Conservation (phyloP, 1,284 basidiomycete genomes). For the Mycosarcoma mackinlayi region DNA sequence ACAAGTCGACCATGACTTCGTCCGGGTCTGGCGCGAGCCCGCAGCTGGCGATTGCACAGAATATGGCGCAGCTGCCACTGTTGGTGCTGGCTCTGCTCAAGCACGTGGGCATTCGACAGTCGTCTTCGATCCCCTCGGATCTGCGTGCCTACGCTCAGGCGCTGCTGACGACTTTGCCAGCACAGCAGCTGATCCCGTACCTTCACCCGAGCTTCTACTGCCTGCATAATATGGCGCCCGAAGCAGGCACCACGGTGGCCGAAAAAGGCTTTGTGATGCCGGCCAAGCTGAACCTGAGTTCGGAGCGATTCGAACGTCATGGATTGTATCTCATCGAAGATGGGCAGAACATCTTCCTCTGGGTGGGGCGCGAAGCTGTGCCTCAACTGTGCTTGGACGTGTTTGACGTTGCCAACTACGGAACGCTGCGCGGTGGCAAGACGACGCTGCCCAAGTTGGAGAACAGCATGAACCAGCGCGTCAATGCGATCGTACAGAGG, state of each 20-base stretch:
- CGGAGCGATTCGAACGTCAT: constrained; percentile 91
- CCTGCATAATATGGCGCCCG: constrained; percentile 93
- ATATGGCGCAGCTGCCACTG: constrained; percentile 92
- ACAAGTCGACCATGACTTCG: constrained; percentile 96
- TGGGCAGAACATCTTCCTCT: constrained; percentile 96
- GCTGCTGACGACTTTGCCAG: constrained; percentile 88
- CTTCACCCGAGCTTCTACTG: constrained; percentile 95
- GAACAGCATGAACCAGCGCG: constrained; percentile 90
- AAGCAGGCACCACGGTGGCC: constrained; percentile 72
- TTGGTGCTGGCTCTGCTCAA: constrained; percentile 89
- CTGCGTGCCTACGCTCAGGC: constrained; percentile 94
- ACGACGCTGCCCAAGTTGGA: constrained; percentile 87
- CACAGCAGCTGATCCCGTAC: constrained; percentile 90
- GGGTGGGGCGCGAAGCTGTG: constrained; percentile 95
- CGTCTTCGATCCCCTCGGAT: constrained; percentile 94
- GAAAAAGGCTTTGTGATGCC: constrained; percentile 76
- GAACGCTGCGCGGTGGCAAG: constrained; percentile 91
- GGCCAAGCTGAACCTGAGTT: constrained; percentile 87
- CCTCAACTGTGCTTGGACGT: constrained; percentile 93
- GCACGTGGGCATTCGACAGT: constrained; percentile 94
- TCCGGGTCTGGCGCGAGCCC: constrained; percentile 90
- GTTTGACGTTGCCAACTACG: constrained; percentile 89
- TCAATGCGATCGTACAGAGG: constrained; percentile 93
- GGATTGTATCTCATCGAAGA: constrained; percentile 97
- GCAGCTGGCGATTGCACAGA: constrained; percentile 90